Evolutionary conservation across 1,284 basidiomycete genomes (phyloP).

Genomic region (Vanrija pseudolonga): DNA sequence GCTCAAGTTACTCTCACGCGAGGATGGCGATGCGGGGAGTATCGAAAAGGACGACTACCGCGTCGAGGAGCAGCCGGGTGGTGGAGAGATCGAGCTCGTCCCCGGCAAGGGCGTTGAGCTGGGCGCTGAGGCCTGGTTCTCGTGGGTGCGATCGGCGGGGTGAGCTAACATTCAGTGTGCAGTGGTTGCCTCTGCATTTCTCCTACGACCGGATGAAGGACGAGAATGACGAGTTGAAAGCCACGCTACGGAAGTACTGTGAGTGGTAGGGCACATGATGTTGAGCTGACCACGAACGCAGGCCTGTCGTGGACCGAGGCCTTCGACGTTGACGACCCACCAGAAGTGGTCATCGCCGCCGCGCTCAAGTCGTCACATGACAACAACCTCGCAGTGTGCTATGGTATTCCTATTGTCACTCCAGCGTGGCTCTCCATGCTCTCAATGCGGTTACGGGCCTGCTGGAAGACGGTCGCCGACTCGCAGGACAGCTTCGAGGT

Average conservation of each 20-base stretch:
- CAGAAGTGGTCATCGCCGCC: conserved; percentile 24
- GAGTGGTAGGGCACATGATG: background rate
- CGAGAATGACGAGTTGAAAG: conserved; percentile 21
- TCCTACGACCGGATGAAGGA: conserved; percentile 33
- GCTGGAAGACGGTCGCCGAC: conserved; percentile 42
- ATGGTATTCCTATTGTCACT: conserved; percentile 32
- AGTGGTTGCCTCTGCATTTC: conserved; percentile 12
- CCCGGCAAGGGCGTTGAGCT: conserved; percentile 16
- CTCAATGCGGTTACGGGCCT: conserved; percentile 12
- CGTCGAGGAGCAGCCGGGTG: conserved; percentile 8
- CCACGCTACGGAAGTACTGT: conserved; percentile 26
- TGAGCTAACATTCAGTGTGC: conserved; percentile 6
- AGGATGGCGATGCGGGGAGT: conserved; percentile 14
- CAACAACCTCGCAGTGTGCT: conserved; percentile 31
- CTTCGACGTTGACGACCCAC: conserved; percentile 21
- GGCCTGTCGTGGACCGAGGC: conserved; percentile 29
- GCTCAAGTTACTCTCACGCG: conserved; percentile 18
- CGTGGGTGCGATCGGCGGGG: conserved; percentile 15
- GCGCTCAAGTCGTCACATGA: conserved; percentile 12
- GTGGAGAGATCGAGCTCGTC: conserved; percentile 18
- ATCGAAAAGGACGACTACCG: conserved; percentile 27
- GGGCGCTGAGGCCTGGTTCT: conserved; percentile 22
- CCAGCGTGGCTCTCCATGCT: conserved; percentile 30
- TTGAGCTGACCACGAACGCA: conserved; percentile 6
- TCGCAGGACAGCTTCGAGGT: conserved; percentile 34